Conservation (phyloP, 106 monocot genomes). For the Dactylorhiza incarnata region DNA sequence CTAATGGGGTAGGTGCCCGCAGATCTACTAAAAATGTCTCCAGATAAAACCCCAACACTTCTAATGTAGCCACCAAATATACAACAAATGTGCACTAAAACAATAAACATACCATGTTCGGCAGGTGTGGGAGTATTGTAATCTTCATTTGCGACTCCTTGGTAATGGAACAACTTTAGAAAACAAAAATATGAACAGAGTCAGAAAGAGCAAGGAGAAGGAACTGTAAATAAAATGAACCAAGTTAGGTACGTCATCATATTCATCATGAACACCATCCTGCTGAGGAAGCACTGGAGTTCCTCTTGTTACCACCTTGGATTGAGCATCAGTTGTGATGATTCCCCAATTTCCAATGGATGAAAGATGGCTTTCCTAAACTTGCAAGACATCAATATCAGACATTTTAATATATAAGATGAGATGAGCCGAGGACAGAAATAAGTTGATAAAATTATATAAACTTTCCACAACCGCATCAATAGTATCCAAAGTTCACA, state of each 20-base stretch:
- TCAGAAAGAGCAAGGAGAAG: conserved; percentile 4
- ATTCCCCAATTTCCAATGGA: background rate
- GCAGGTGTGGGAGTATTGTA: conserved; percentile 55
- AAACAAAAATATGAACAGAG: conserved; percentile 12
- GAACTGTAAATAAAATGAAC: background rate
- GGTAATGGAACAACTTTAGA: conserved; percentile 45
- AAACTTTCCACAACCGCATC: background rate
- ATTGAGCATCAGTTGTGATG: background rate
- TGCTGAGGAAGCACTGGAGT: conserved; percentile 47
- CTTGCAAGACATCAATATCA: background rate
- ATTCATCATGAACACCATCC: conserved; percentile 84
- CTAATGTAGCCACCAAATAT: background rate
- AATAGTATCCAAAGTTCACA: background rate
- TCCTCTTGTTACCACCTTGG: conserved; percentile 11
- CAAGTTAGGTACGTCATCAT: conserved; percentile 46
- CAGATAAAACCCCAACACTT: background rate
- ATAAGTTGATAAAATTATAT: background rate
- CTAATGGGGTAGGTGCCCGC: conserved; percentile 45
- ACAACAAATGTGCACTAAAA: background rate
- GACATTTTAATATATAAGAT: background rate
- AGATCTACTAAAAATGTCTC: conserved; percentile 31
- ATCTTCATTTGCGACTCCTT: conserved; percentile 58
- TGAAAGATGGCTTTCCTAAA: conserved; percentile 24
- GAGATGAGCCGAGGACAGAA: background rate
- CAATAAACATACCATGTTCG: conserved; percentile 45